A percentile compares a stretch with the other conserved stretches of the same genome.
These are phyloP conservation scores for Haberlea rhodopensis DNA, from an alignment of 257 asterid genomes.

Conservation along the genomic window DNA sequence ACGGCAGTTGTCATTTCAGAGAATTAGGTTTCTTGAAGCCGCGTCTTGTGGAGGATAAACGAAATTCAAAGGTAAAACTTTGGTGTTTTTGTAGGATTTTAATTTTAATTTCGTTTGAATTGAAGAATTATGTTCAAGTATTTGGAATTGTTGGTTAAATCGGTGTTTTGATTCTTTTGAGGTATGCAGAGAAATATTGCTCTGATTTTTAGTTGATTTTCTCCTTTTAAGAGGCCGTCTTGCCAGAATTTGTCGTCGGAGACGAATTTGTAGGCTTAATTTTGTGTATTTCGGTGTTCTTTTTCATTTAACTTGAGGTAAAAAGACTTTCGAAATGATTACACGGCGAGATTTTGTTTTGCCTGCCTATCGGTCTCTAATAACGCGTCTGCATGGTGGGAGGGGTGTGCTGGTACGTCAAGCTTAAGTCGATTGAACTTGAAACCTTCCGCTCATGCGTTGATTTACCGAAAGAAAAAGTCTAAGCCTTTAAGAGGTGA, in stretches of 20 bases:
- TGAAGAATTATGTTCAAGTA: too few relatives aligned
- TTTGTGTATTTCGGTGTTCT: slow-evolving; percentile 5
- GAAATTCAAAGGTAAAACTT: slow-evolving; percentile 23
- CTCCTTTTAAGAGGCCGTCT: slow-evolving; percentile 1
- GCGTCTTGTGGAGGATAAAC: slow-evolving; percentile 19
- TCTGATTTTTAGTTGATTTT: slow-evolving; percentile 17
- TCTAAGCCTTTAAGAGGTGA: slow-evolving; percentile 15
- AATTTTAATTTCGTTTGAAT: slow-evolving; percentile 4
- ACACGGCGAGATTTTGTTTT: slow-evolving; percentile 22
- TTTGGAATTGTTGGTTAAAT: background rate
- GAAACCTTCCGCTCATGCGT: slow-evolving; percentile 11
- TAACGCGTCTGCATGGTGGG: slow-evolving; percentile 21
- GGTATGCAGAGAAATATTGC: slow-evolving; percentile 5
- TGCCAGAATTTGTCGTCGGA: background rate
- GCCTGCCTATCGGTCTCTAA: slow-evolving; percentile 27
- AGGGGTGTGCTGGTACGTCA: slow-evolving; percentile 25
- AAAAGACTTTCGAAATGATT: slow-evolving; percentile 30
- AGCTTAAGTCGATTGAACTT: slow-evolving; percentile 32
- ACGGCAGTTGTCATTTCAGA: slow-evolving; percentile 10
- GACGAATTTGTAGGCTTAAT: background rate
- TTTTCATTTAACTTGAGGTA: slow-evolving; percentile 2
- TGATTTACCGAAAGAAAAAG: slow-evolving; percentile 8
- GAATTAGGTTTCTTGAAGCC: slow-evolving; percentile 23
- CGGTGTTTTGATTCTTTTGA: too few relatives aligned
- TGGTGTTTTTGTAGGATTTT: background rate